Conservation (phyloP, 2,329 filamentous ascomycete genomes). For the Colletotrichum truncatum region DNA sequence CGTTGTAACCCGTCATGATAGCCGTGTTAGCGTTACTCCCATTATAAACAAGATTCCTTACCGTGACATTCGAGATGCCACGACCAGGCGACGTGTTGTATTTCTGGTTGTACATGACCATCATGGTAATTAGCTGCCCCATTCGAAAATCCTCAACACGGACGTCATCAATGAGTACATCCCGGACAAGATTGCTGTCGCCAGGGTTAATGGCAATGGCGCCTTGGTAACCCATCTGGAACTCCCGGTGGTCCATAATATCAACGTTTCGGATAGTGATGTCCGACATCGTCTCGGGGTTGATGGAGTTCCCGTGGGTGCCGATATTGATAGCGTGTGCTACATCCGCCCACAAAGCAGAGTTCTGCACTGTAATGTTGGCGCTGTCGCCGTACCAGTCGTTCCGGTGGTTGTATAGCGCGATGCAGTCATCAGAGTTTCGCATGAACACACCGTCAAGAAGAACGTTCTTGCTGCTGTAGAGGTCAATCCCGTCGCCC, state of each 20-base stretch:
- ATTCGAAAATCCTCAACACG: slow-evolving; percentile 39
- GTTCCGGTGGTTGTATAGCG: slow-evolving; percentile 41
- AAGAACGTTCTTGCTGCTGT: slow-evolving; percentile 33
- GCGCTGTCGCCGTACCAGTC: slow-evolving; percentile 39
- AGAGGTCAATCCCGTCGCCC: slow-evolving; percentile 37
- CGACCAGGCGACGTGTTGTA: slow-evolving; percentile 42
- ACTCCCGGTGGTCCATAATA: slow-evolving; percentile 43
- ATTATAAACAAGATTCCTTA: slow-evolving; percentile 35
- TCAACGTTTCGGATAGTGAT: slow-evolving; percentile 41
- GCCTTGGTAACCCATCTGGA: slow-evolving; percentile 42
- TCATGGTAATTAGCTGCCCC: slow-evolving; percentile 41
- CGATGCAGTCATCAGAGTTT: slow-evolving; percentile 44
- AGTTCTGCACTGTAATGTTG: slow-evolving; percentile 42
- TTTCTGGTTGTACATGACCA: slow-evolving; percentile 41
- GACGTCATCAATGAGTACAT: slow-evolving; percentile 36
- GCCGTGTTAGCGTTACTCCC: slow-evolving; percentile 30
- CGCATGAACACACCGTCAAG: slow-evolving; percentile 42
- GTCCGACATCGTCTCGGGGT: slow-evolving; percentile 40
- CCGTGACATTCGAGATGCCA: slow-evolving; percentile 38
- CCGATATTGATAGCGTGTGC: slow-evolving; percentile 46
- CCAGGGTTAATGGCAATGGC: slow-evolving; percentile 42
- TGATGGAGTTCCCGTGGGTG: slow-evolving; percentile 41
- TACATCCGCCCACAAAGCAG: slow-evolving; percentile 39
- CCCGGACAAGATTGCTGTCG: slow-evolving; percentile 38
- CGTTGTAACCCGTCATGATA: slow-evolving; percentile 30